phyloP scores from a whole-genome alignment of 805 yeast species.

The Teunomyces stri region DNA sequence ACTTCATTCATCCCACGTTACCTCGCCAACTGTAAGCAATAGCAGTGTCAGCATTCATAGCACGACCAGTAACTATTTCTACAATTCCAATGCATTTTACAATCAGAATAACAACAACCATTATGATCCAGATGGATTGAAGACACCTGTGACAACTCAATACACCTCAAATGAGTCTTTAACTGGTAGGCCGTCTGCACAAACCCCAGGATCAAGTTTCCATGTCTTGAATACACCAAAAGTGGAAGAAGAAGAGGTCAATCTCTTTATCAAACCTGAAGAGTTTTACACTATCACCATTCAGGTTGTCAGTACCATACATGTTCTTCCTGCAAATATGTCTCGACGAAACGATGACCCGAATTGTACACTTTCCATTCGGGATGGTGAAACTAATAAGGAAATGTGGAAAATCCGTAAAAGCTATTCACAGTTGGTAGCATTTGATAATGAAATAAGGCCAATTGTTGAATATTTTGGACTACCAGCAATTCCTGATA shows the following conservation, averaged over 20 bases:
- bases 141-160: slow-evolving; percentile 2
- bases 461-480: slow-evolving; percentile 49
- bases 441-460: slow-evolving; percentile 61
- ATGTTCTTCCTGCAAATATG: slow-evolving; percentile 28
- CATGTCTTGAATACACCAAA: slow-evolving; percentile 15
- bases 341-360: slow-evolving; percentile 55
- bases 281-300: slow-evolving; percentile 53
- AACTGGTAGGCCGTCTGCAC: slow-evolving; percentile 3
- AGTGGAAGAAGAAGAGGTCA: slow-evolving; percentile 39
- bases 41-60: slow-evolving; percentile 2
- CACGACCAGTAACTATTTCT: background rate
- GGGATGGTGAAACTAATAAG: slow-evolving; percentile 57
- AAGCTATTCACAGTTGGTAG: slow-evolving; percentile 54
- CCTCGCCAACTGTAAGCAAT: background rate
- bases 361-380: slow-evolving; percentile 56
- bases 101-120: background rate
- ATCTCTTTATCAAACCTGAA: slow-evolving; percentile 57
- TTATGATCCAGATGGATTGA: background rate
- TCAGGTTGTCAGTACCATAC: slow-evolving; percentile 48
- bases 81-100: background rate
- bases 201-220: slow-evolving; percentile 12
- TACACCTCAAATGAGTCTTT: slow-evolving; percentile 1
- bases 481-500: slow-evolving; percentile 66
- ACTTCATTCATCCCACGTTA: background rate
- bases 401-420: slow-evolving; percentile 78